A percentile compares a stretch with the other conserved stretches of the same genome.
Evolutionary conservation across 106 monocot species (phyloP).

Genomic region (Narthecium ossifragum): DNA sequence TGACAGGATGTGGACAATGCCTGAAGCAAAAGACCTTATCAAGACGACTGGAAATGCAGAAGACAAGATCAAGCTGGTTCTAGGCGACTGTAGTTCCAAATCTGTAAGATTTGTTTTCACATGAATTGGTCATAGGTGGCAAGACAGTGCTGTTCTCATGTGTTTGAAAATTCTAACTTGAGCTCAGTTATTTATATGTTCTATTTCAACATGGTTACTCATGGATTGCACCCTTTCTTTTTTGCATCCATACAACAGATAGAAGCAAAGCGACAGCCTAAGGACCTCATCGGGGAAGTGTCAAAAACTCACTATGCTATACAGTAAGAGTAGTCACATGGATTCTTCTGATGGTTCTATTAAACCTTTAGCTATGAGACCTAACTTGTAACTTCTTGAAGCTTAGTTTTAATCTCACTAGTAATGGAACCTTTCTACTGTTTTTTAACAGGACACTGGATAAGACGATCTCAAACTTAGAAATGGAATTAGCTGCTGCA

Average conservation of each 20-base stretch:
- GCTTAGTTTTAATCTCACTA: no score
- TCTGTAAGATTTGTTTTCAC: conserved; percentile 53
- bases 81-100: conserved; percentile 46
- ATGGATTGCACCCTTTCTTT: no score
- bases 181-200: no score
- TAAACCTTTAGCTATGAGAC: no score
- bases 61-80: conserved; percentile 40
- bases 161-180: no score
- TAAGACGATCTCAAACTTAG: conserved; percentile 88
- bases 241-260: no score
- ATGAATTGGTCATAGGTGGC: no score
- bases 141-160: no score
- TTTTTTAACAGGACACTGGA: conserved; percentile 55
- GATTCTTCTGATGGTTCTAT: no score
- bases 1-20: conserved; percentile 91
- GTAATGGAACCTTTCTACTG: no score
- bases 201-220: no score
- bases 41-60: conserved; percentile 38
- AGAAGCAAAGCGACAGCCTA: conserved; percentile 14
- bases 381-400: no score
- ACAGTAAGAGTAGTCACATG: conserved; percentile 63
- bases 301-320: conserved; percentile 41
- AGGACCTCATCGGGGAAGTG: conserved; percentile 28
- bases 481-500: conserved; percentile 80
- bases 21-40: conserved; percentile 70